Evolutionary conservation across 371 early-diverging fungal genomes (phyloP), one percentile per base, ranked within the genome.

Genomic region (Actinomucor elegans): DNA sequence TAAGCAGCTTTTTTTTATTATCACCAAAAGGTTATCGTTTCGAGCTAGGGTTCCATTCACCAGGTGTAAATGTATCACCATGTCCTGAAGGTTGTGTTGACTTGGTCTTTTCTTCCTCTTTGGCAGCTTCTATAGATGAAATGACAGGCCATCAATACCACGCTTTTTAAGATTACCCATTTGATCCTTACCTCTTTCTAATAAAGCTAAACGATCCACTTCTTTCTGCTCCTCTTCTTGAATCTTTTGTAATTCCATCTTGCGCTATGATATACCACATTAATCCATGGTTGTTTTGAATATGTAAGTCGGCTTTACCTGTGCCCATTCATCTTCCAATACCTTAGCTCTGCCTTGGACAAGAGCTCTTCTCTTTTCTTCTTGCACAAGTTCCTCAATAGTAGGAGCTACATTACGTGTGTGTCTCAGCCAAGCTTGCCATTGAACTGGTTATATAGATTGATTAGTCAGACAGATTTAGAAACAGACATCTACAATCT

Each of bases 341-440:
- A 54, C 38, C 38, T 50, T 61, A 54, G 85, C 67, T 62, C 73
- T 61, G 77, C 88, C 61, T 64, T 87, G 56, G 71, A 92, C 64
- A 17, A 65, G 32, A 0, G 38, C 43, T 27, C 52, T 59, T 57
- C 71, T 61, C 43, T 43, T 56, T 26, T 68, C 69, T 33, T 73
- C 78, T 24, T 42, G 40, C 3, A 70, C 28, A 8, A 77, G 48
- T 59, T 84, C 88, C 29, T 75, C 70, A 12, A 71, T 49, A 5
- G 82, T 77, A 4, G 87, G 87, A 3, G 85, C 65, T 8, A 60
- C 70, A n/a, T 51, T 61, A 31, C 89, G 71, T 7, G 83, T 84
- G 46, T 87, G 85, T 49, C 87, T 64, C 51, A 89, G 67, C 89
- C 89, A 89, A 36, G 87, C 66, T 42, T 82, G 83, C 89, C 89